Percentiles rank a stretch among this genome's conserved stretches.
These are phyloP conservation scores for Lizonia empirigonia DNA, from an alignment of 2,329 filamentous ascomycete species.

Conservation along the genomic window DNA sequence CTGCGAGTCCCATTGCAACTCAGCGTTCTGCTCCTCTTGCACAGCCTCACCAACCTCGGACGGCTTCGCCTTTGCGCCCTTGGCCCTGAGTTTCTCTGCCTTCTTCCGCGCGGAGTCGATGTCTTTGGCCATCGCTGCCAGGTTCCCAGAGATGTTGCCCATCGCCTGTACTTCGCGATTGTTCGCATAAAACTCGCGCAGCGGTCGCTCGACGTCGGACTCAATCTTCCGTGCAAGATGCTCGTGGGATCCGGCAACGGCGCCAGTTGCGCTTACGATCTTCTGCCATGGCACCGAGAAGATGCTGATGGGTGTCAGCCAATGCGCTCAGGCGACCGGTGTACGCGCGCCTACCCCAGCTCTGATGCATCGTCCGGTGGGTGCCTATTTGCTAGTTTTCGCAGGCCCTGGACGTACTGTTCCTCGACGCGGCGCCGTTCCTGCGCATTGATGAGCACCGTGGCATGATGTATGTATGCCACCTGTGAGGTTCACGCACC, in stretches of 20 bases:
- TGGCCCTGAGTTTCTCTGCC: constrained; percentile 80
- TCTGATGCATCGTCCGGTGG: constrained; percentile 78
- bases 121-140: constrained; percentile 80
- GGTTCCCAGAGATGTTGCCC: constrained; percentile 78
- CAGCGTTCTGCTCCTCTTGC: constrained; percentile 75
- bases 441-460: constrained; percentile 56
- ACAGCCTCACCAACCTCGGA: constrained; percentile 78
- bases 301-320: constrained; percentile 63
- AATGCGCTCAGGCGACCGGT: constrained; percentile 5
- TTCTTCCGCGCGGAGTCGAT: constrained; percentile 84
- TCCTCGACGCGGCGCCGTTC: constrained; percentile 93
- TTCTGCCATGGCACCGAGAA: constrained; percentile 91
- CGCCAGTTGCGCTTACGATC: constrained; percentile 78
- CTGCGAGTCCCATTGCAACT: constrained; percentile 88
- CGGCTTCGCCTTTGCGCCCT: constrained; percentile 75
- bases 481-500: constrained; percentile 66
- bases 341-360: constrained; percentile 71
- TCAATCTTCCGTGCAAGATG: constrained; percentile 81
- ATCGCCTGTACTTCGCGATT: constrained; percentile 81
- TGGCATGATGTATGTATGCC: constrained; percentile 4
- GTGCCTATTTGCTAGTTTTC: constrained; percentile 76
- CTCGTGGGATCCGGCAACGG: constrained; percentile 82
- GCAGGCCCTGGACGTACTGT: constrained; percentile 79
- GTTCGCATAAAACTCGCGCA: constrained; percentile 74
- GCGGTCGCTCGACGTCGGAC: constrained; percentile 81